Evolutionary conservation across 257 asterid species (phyloP).

Genomic region (Lycium barbarum): DNA sequence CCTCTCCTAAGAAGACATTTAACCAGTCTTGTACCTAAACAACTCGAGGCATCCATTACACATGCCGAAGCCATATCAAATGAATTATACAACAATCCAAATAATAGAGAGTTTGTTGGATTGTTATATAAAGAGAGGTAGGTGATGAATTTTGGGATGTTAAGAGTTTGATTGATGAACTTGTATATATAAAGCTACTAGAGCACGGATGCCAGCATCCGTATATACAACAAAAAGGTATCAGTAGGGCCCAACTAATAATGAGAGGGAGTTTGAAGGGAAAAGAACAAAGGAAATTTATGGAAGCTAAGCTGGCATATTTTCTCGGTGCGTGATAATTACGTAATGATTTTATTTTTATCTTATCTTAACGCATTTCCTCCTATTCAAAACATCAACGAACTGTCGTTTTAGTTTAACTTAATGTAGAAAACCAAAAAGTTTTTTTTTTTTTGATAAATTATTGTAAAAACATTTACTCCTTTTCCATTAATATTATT

Average conservation of each 20-base stretch:
- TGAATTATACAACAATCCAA: background rate
- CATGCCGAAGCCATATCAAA: background rate
- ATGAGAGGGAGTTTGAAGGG: background rate
- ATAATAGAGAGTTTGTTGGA: background rate
- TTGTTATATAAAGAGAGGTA: background rate
- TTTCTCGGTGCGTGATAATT: too few relatives aligned
- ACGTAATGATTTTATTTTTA: too few relatives aligned
- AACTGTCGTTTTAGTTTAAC: too few relatives aligned
- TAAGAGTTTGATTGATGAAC: background rate
- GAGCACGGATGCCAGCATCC: background rate
- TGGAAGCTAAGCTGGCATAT: too few relatives aligned
- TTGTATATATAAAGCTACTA: background rate
- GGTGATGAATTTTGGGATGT: background rate
- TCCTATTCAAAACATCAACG: too few relatives aligned
- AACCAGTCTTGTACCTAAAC: background rate
- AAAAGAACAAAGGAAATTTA: too few relatives aligned
- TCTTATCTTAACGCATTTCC: too few relatives aligned
- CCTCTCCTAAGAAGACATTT: background rate
- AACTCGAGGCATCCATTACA: slow-evolving; percentile 21
- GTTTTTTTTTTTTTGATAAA: too few relatives aligned
- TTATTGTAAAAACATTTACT: too few relatives aligned
- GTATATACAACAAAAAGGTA: background rate
- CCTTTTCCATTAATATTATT: too few relatives aligned
- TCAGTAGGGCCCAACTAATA: background rate
- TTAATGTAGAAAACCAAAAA: too few relatives aligned